Evolutionary conservation across 768 basidiomycete genomes (phyloP), one percentile per base, ranked within the genome.

Genomic region (Tylopilus sp.): DNA sequence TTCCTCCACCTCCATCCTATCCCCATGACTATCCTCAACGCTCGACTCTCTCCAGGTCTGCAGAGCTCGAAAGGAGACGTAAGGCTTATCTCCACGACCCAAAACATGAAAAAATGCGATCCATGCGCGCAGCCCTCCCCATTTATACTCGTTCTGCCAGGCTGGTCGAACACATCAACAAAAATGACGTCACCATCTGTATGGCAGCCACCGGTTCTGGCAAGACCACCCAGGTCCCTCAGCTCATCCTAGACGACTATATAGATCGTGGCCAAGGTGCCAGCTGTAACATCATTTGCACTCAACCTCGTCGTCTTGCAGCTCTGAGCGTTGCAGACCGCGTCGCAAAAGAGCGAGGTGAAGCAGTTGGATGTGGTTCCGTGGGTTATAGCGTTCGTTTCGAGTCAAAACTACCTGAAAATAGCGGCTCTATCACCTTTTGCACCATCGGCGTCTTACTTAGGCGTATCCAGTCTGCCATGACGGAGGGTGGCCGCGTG

Each of bases 371-470:
- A 10, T 68, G 66, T 25, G 68, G 74, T 6, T 80, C 84, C 9
- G 79, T 98, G 39, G 95, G 95, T 3, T 97, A 95, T 66, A 90
- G 91, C 62, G 92, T 97, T 40, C 85, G 95, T 20, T 95, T 97
- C 65, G 94, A 97, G 57, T 72, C 81, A 42, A 89, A 85, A 60
- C 71, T 79, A 1, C 93, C 95, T 12, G 78, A 88, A 57, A 78
- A 80, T 13, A 78, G 93, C 67, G 95, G 94, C 3, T 86, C 83
- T 31, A 79, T 97, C 66, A 90, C 91, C 2, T 98, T 94, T 70
- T 95, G 91, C 71, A 98, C 95, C 6, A 91, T 89, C 18, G 95
- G 94, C 42, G 79, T 95, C 49, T 89, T 98, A 70, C 75, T 97
- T 54, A 90, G 87, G 62, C 77, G 86, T 51, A 79, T 97, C 68